These are phyloP conservation scores for Rosa chinensis DNA, from an alignment of 306 rosid species.

Conservation along the genomic window DNA sequence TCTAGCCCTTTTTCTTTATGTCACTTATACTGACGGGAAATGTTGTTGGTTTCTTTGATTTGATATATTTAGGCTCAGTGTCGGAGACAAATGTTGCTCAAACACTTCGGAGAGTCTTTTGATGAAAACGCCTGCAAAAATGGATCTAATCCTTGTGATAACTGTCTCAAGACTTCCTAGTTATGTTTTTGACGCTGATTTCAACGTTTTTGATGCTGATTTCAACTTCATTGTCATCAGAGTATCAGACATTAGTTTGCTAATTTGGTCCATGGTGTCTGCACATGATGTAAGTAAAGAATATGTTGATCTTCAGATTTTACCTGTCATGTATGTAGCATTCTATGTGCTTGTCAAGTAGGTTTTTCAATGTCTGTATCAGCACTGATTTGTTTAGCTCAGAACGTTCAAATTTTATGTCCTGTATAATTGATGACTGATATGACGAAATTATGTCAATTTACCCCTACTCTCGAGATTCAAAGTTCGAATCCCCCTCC, in stretches of 20 bases:
- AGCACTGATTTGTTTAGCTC: not conserved
- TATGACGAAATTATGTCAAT: not conserved
- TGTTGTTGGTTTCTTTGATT: constrained; percentile 18
- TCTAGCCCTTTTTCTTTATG: not conserved
- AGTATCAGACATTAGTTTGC: not conserved
- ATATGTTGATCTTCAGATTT: not conserved
- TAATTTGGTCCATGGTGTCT: constrained; percentile 12
- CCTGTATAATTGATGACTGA: not conserved
- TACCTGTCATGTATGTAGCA: not conserved
- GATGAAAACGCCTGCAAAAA: constrained; percentile 66
- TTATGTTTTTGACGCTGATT: not conserved
- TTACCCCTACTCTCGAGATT: not conserved
- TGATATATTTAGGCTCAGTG: constrained; percentile 58
- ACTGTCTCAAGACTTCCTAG: constrained; percentile 53
- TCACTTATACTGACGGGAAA: constrained; percentile 3
- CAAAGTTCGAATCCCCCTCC: not conserved
- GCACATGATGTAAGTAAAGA: constrained; percentile 5
- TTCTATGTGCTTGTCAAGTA: not conserved
- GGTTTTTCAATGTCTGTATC: not conserved
- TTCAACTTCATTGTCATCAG: not conserved
- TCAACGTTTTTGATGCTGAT: not conserved
- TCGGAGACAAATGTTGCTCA: constrained; percentile 77
- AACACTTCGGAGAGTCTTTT: constrained; percentile 85
- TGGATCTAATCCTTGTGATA: constrained; percentile 88
- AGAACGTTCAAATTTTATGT: not conserved